phyloP scores from a whole-genome alignment of 768 basidiomycete species.

The Phallus indusiatus region DNA sequence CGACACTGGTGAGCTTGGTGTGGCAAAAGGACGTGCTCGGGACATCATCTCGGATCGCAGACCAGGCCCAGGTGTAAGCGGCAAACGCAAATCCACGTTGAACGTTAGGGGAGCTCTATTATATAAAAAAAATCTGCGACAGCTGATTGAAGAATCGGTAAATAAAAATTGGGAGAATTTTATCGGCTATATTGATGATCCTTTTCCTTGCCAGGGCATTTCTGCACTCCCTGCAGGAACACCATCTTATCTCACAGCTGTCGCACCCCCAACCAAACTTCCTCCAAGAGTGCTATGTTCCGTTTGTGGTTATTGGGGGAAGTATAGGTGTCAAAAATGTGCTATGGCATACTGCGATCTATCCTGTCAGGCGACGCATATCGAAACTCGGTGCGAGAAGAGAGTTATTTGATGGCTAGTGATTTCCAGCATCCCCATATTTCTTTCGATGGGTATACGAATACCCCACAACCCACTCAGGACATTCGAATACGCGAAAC shows the following conservation, averaged over 20 bases:
- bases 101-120: constrained; percentile 70
- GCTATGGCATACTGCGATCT: constrained; percentile 67
- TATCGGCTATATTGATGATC: neutral
- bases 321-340: constrained; percentile 71
- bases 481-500: neutral
- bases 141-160: constrained; percentile 74
- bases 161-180: constrained; percentile 19
- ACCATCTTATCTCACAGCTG: constrained; percentile 67
- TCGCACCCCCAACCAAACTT: constrained; percentile 45
- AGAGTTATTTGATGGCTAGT: constrained; percentile 39
- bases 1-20: constrained; percentile 34
- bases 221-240: constrained; percentile 39
- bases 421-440: neutral
- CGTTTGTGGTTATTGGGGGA: constrained; percentile 81
- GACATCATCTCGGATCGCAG: constrained; percentile 76
- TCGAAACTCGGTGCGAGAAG: constrained; percentile 74
- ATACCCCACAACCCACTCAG: neutral
- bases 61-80: constrained; percentile 36
- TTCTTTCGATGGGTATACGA: neutral
- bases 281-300: constrained; percentile 70
- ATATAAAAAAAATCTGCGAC: constrained; percentile 70
- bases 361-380: constrained; percentile 64
- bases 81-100: constrained; percentile 75
- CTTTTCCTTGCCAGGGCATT: constrained; percentile 38
- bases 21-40: constrained; percentile 58